Percentiles rank a stretch among this genome's conserved stretches.
Evolutionary conservation across 2,329 filamentous ascomycete species (phyloP).

Genomic region (Pseudocercospora pini-densiflorae): DNA sequence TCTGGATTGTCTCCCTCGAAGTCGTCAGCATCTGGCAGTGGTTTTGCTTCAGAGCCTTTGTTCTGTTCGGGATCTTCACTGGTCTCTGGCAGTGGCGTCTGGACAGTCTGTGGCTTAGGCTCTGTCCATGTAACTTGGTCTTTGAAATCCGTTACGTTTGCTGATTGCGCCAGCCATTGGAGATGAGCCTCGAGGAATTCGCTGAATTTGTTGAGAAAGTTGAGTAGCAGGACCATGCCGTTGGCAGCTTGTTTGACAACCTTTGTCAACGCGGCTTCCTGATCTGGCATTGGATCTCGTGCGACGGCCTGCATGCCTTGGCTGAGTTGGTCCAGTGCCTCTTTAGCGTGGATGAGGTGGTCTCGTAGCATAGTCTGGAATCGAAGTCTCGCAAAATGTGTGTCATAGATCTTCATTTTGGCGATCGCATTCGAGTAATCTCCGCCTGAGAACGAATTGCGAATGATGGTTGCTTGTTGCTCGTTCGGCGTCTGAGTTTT

Average conservation of each 20-base stretch:
- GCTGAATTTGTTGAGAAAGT: background rate
- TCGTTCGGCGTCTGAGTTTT: background rate
- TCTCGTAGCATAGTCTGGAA: background rate
- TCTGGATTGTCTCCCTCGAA: no score
- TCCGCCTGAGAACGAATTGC: background rate
- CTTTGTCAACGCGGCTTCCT: background rate
- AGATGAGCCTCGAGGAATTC: conserved; percentile 7
- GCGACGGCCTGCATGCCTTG: background rate
- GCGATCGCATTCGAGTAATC: no score
- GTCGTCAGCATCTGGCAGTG: no score
- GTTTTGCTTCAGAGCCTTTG: background rate
- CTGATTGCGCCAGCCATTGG: conserved; percentile 6
- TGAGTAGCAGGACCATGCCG: background rate
- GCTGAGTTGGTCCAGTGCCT: background rate
- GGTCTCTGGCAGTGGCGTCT: background rate
- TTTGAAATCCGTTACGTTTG: background rate
- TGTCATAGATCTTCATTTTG: background rate
- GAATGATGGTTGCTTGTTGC: background rate
- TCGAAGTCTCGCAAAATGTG: background rate
- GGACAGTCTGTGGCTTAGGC: background rate
- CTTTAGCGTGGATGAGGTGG: background rate
- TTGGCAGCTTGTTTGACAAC: background rate
- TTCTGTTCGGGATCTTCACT: no score
- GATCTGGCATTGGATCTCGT: background rate
- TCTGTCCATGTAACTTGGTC: conserved; percentile 6